A percentile compares a stretch with the other conserved stretches of the same genome.
Evolutionary conservation across 441 rosid genomes (phyloP).

Genomic region (Brassica hybrid): DNA sequence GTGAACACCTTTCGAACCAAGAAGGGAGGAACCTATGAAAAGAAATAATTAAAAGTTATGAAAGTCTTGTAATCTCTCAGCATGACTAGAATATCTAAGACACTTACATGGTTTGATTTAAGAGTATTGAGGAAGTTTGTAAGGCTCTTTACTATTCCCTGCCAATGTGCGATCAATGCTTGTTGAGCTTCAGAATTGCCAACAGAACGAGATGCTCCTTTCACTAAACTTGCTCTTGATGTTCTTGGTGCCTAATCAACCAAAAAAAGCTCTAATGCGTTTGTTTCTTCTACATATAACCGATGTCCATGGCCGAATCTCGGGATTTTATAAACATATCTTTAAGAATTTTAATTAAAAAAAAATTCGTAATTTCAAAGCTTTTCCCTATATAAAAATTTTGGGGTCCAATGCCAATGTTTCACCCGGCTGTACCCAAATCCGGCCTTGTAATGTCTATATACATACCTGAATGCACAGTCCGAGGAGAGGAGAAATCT

Average conservation of each 20-base stretch:
- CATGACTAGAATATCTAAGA: conserved; percentile 1
- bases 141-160: conserved; percentile 96
- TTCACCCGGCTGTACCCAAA: too few relatives aligned
- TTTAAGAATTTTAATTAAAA: too few relatives aligned
- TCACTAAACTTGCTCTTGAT: conserved; percentile 98
- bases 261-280: not conserved
- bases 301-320: too few relatives aligned
- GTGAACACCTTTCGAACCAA: conserved; percentile 89
- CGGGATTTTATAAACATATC: too few relatives aligned
- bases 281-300: not conserved
- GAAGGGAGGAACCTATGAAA: conserved; percentile 85
- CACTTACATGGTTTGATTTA: conserved; percentile 79
- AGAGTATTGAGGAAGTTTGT: conserved; percentile 86
- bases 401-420: too few relatives aligned
- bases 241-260: conserved; percentile 91
- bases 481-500: conserved; percentile 98
- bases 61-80: not conserved
- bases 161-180: conserved; percentile 98
- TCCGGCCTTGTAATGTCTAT: not conserved
- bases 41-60: not conserved
- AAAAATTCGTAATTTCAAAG: too few relatives aligned
- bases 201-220: conserved; percentile 91
- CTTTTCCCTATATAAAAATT: not conserved
- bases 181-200: conserved; percentile 90
- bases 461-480: conserved; percentile 90